Evolutionary conservation across 108 stramenopile species (phyloP).

Genomic region (Cylindrotheca closterium): DNA sequence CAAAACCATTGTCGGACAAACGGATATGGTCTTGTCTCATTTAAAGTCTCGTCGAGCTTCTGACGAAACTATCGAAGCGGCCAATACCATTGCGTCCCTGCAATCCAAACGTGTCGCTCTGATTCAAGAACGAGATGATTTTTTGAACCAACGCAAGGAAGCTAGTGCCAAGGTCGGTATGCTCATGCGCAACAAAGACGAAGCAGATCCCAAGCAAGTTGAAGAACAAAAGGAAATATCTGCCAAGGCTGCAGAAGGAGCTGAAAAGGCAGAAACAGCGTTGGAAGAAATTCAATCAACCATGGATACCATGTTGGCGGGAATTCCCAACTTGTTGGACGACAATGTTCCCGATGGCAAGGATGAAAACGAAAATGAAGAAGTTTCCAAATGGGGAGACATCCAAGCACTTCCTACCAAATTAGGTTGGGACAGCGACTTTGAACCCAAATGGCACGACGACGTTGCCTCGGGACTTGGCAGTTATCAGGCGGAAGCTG

Average conservation of each 20-base stretch:
- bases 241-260: constrained; percentile 54
- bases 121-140: constrained; percentile 74
- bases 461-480: constrained; percentile 86
- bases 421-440: constrained; percentile 74
- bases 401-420: constrained; percentile 53
- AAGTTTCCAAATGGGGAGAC: constrained; percentile 85
- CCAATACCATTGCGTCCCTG: constrained; percentile 45
- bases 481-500: constrained; percentile 85
- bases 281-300: constrained; percentile 70
- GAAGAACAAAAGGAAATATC: constrained; percentile 60
- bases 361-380: constrained; percentile 80
- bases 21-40: constrained; percentile 73
- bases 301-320: constrained; percentile 69
- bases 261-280: constrained; percentile 45
- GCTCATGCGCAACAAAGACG: constrained; percentile 49
- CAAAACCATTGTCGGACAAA: constrained; percentile 59
- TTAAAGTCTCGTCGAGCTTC: constrained; percentile 74
- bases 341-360: constrained; percentile 87
- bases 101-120: constrained; percentile 56
- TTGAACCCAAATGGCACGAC: constrained; percentile 93
- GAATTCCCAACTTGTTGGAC: constrained; percentile 92
- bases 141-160: constrained; percentile 72
- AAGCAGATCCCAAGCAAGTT: constrained; percentile 30
- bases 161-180: constrained; percentile 68
- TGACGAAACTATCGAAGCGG: constrained; percentile 65